A percentile compares a stretch with the other conserved stretches of the same genome.
Conservation (phyloP, 768 basidiomycete species). For the Russula dissimulans region DNA sequence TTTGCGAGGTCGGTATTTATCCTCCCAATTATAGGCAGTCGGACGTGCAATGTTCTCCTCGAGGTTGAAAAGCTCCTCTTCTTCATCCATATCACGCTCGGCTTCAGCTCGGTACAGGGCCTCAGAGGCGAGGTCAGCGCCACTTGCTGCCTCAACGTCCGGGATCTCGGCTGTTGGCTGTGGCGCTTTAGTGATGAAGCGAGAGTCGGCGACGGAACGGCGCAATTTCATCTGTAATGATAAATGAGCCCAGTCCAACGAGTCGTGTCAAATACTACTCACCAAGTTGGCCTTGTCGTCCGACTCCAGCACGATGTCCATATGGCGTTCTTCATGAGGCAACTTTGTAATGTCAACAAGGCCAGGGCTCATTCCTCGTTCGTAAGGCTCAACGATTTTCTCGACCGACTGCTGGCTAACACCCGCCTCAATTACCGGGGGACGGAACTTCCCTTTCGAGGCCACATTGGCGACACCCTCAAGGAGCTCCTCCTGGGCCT, state of each 20-base stretch:
- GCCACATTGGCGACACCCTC: conserved; percentile 65
- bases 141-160: conserved; percentile 47
- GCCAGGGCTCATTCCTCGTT: conserved; percentile 79
- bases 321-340: conserved; percentile 66
- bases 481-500: conserved; percentile 84
- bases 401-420: conserved; percentile 30
- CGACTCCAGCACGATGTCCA: conserved; percentile 63
- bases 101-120: conserved; percentile 86
- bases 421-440: conserved; percentile 27
- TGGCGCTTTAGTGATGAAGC: conserved; percentile 74
- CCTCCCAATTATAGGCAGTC: conserved; percentile 93
- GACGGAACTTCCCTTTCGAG: conserved; percentile 37
- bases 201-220: conserved; percentile 70
- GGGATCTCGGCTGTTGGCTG: conserved; percentile 51
- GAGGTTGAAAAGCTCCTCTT: conserved; percentile 91
- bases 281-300: conserved; percentile 58
- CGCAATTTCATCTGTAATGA: conserved; percentile 65
- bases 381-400: conserved; percentile 74
- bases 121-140: conserved; percentile 77
- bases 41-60: conserved; percentile 82
- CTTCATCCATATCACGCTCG: conserved; percentile 88
- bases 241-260: background rate
- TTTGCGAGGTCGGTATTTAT: conserved; percentile 95
- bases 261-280: conserved; percentile 2
- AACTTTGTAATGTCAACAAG: conserved; percentile 64